A percentile compares a stretch with the other conserved stretches of the same genome.
Conservation (phyloP, 805 yeast species). For the Candida orba region DNA sequence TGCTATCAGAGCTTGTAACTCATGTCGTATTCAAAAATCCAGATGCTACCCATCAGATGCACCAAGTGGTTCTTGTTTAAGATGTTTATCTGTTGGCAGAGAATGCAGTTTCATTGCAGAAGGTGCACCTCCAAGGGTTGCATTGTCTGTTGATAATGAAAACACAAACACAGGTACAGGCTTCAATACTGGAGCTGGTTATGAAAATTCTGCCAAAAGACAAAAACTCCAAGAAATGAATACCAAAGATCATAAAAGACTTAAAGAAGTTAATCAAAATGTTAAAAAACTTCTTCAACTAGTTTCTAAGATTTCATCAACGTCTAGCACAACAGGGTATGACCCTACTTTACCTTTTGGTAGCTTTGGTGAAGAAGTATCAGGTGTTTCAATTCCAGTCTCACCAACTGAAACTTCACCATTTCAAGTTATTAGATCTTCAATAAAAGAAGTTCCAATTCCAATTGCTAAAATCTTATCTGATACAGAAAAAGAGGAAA, state of each 20-base stretch:
- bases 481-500: too few species aligned
- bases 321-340: not conserved
- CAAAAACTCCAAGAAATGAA: not conserved
- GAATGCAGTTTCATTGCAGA: slow-evolving; percentile 30
- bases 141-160: slow-evolving; percentile 2
- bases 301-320: slow-evolving; percentile 9
- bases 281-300: slow-evolving; percentile 5
- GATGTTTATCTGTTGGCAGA: slow-evolving; percentile 48
- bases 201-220: not conserved
- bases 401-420: slow-evolving; percentile 25
- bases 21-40: slow-evolving; percentile 51
- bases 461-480: slow-evolving; percentile 12
- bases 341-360: not conserved
- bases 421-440: slow-evolving; percentile 18
- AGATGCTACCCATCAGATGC: slow-evolving; percentile 48
- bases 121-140: slow-evolving; percentile 11
- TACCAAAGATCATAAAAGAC: slow-evolving; percentile 4
- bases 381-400: slow-evolving; percentile 12
- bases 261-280: slow-evolving; percentile 6
- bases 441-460: slow-evolving; percentile 14
- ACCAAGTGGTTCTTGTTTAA: slow-evolving; percentile 40
- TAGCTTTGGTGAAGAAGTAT: slow-evolving; percentile 1
- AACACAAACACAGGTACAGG: not conserved
- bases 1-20: slow-evolving; percentile 46
- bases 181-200: not conserved